Base-by-base conservation (phyloP, 2,329 filamentous ascomycete species). In the Ophiosphaerella narmari region DNA sequence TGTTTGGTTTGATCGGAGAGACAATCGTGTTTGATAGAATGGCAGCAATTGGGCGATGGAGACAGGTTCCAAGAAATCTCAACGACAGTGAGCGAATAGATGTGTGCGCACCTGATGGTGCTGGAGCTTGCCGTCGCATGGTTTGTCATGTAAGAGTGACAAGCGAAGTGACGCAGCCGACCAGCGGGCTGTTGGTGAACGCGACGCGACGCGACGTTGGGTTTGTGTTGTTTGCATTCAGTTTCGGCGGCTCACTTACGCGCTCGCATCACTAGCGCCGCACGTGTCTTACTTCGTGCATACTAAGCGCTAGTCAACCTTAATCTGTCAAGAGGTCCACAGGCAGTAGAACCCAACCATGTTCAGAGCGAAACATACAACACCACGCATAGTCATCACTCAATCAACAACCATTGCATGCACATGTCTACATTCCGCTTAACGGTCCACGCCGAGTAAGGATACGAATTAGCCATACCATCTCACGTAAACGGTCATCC, bases 161-260 rank as follows among this genome's bases (percentile, higher is more conserved):
- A 62, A 52, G 46, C 53, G 48, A 23, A 42, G 42, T 35, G 40
- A 55, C 48, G 55, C 55, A 49, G 55, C 58, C 43, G 52, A 51
- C 54, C 58, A 65, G 58, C 59, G 46, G 50, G 51, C 43, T 43
- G 34, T 33, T 46, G 52, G 29, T 38, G 46, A 37, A 43, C 37
- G 40, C 57, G 43, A 46, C 51, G 48, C 50, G 43, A 46, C 51
- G 48, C 50, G 54, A 41, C 39, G 36, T 38, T 43, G 47, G 39
- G 51, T 69, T 69, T 68, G 66, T 57, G 60, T 63, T 66, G 66
- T 69, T 69, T 68, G 65, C 61, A 65, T 48, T 29, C 26, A 9
- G 26, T 29, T 11, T 29, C 26, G 11, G 26, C 26, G 26, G 11
- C 26, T 1, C 6, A 29, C 26, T 6, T 6, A 29, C 5, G 26